Base-by-base conservation (phyloP, 768 basidiomycete species). In the Clitopilus hobsonii region DNA sequence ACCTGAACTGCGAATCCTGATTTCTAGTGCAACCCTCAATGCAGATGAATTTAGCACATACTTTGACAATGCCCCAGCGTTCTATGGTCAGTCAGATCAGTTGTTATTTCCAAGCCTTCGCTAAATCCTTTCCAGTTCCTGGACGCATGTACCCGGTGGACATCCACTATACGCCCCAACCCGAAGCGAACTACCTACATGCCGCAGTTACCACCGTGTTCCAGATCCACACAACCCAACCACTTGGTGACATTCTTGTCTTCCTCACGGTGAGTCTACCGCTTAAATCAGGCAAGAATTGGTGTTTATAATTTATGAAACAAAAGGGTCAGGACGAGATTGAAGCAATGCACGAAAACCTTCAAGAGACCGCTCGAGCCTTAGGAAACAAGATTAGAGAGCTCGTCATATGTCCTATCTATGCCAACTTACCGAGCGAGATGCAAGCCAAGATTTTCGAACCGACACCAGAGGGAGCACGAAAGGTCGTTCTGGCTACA, bases 361-460 rank as follows among this genome's bases (percentile, higher is more conserved):
- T 99, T 28, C 87, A 91, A 67, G 97, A 99, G 74, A 99, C 97
- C 0, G 88, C 94, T 22, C 85, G 94, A 22, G 89, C 96, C 0
- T 76, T 99, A 0, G 95, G 95, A 18, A 98, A 98, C 74, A 98
- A 98, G 73, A 89, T 98, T 47, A 81, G 84, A 5, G 97, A 99
- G 64, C 80, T 99, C 45, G 86, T 98, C 55, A 82, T 99, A 56
- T 98, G 95, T 64, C 97, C 97, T 2, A 99, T 99, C 57, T 99
- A 99, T 64, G 97, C 97, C 58, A 98, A 97, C 67, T 73, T 99
- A n/a, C 97, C 97, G 1, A 95, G 93, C 61, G 97, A 99, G 58
- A 95, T 99, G 95, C 97, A 99, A 68, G 90, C 94, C 30, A 97
- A 98, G 74, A 99, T 99, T 54, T 99, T 99, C 70, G 97, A 99